These are phyloP conservation scores for Flaveria robusta DNA, from an alignment of 129 eudicot species.

Conservation along the genomic window DNA sequence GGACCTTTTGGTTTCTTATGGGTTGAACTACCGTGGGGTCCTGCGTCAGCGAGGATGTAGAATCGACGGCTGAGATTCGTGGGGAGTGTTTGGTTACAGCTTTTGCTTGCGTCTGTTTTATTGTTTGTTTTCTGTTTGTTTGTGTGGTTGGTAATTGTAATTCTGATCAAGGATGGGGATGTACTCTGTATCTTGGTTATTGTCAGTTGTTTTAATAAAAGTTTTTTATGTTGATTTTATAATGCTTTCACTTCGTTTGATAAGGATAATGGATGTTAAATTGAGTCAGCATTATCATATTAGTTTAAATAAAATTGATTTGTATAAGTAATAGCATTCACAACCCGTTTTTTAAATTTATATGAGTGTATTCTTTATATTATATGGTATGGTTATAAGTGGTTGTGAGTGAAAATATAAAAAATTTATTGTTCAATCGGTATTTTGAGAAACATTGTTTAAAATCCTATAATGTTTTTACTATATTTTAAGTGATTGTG, in stretches of 20 bases:
- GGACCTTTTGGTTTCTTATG: slow-evolving; percentile 28
- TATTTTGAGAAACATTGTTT: too few relatives aligned
- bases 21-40: slow-evolving; percentile 28
- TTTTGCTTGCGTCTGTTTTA: neutral
- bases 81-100: slow-evolving; percentile 39
- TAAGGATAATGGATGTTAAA: neutral
- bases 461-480: too few relatives aligned
- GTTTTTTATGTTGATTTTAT: slow-evolving; percentile 23
- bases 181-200: slow-evolving; percentile 31
- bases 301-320: neutral
- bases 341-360: too few relatives aligned
- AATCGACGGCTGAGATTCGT: slow-evolving; percentile 42
- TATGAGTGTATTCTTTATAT: too few relatives aligned
- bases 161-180: slow-evolving; percentile 34
- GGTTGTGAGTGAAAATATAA: too few relatives aligned
- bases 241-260: neutral
- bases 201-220: slow-evolving; percentile 30
- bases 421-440: too few relatives aligned
- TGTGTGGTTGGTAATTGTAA: slow-evolving; percentile 17
- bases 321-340: too few relatives aligned
- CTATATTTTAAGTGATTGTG: too few relatives aligned
- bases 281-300: neutral
- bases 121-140: neutral
- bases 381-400: too few relatives aligned
- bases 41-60: slow-evolving; percentile 49